Conservation (phyloP, 805 yeast genomes). For the Zygotorulaspora chibaensis region DNA sequence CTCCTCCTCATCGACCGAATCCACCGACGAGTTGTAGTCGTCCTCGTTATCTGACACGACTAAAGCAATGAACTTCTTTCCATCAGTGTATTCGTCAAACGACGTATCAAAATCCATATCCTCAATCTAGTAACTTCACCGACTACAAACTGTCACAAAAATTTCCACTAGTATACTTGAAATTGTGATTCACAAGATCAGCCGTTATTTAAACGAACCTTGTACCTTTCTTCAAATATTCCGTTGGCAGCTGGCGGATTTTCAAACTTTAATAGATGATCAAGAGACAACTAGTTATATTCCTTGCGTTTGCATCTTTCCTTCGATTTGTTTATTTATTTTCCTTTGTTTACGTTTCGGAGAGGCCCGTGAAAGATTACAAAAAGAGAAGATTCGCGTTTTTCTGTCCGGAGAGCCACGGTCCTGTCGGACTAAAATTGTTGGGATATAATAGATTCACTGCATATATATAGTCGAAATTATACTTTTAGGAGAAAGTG, state of each 20-base stretch:
- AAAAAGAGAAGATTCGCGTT: conserved; percentile 3
- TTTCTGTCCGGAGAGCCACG: conserved; percentile 5
- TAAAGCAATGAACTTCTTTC: conserved; percentile 30
- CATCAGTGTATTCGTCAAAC: conserved; percentile 24
- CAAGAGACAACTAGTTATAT: not conserved
- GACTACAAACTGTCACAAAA: not conserved
- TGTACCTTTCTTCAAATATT: not conserved
- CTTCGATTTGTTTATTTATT: not conserved
- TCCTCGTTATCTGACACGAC: conserved; percentile 33
- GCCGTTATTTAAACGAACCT: not conserved
- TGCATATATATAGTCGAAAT: too few relatives aligned
- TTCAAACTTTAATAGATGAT: not conserved
- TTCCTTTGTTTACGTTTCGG: conserved; percentile 5
- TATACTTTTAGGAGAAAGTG: too few relatives aligned
- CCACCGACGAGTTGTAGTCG: conserved; percentile 20
- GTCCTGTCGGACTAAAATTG: not conserved
- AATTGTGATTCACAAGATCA: too few relatives aligned
- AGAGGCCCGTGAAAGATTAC: not conserved
- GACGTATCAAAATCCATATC: conserved; percentile 27
- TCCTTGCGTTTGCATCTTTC: not conserved
- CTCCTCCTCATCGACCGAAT: conserved; percentile 8
- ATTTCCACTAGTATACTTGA: not conserved
- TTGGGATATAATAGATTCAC: too few relatives aligned
- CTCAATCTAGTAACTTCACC: not conserved
- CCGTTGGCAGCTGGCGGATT: not conserved